Conservation (phyloP, 768 basidiomycete genomes). For the Lanmaoa rubissima region DNA sequence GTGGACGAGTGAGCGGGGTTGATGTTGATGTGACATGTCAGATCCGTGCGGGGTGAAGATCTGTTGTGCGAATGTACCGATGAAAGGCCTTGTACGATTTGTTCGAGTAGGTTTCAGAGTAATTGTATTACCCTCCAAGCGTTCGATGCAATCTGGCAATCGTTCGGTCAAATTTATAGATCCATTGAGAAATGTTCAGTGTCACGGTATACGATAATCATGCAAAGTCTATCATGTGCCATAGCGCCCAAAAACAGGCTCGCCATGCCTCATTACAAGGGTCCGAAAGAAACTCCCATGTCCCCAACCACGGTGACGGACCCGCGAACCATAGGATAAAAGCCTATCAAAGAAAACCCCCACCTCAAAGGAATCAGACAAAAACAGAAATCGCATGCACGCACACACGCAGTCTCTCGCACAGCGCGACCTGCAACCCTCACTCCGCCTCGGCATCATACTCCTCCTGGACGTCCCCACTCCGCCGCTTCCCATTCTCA, state of each 20-base stretch:
- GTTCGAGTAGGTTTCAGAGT: no score
- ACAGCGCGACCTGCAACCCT: constrained; percentile 16
- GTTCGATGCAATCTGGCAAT: no score
- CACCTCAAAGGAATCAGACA: no score
- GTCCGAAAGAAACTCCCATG: not conserved
- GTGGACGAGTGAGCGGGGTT: not conserved
- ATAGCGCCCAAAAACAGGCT: not conserved
- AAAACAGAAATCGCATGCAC: not conserved
- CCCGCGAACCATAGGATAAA: constrained; percentile 1
- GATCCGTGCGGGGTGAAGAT: not conserved
- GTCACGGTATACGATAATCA: not conserved
- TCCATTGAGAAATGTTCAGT: no score
- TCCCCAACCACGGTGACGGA: not conserved
- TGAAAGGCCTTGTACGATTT: no score
- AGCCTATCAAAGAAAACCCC: no score
- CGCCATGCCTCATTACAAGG: constrained; percentile 1
- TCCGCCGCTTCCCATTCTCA: constrained; percentile 20
- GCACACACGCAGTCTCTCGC: not conserved
- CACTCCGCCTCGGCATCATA: constrained; percentile 2
- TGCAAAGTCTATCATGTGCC: not conserved
- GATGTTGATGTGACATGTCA: not conserved
- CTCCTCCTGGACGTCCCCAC: constrained; percentile 15
- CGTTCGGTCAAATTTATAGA: no score
- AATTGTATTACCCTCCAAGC: no score
- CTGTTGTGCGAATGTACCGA: not conserved